phyloP scores from a whole-genome alignment of 1,284 basidiomycete genomes.

The Tilletia caries region DNA sequence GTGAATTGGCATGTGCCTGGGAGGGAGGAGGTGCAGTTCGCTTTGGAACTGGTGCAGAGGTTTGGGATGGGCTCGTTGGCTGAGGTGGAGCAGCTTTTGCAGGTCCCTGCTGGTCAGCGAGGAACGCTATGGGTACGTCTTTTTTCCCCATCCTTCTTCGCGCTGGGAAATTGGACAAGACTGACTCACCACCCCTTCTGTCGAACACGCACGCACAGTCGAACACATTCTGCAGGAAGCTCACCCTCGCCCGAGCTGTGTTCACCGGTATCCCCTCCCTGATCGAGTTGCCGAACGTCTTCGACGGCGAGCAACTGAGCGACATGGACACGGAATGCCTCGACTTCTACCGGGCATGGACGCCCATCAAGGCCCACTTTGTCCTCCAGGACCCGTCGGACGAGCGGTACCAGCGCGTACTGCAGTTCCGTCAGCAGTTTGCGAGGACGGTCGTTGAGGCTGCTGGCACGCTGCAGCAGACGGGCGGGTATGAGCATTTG shows the following conservation, averaged over 20 bases:
- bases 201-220: not conserved
- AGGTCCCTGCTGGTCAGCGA: not conserved
- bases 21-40: conserved; percentile 72
- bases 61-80: conserved; percentile 68
- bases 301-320: not conserved
- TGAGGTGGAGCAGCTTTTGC: conserved; percentile 64
- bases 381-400: conserved; percentile 71
- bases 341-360: not conserved
- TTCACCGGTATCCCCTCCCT: not conserved
- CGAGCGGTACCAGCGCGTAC: conserved; percentile 68
- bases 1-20: conserved; percentile 86
- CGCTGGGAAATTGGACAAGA: no score
- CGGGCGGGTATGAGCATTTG: conserved; percentile 78
- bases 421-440: conserved; percentile 65
- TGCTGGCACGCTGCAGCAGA: conserved; percentile 59
- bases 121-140: not conserved
- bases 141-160: no score
- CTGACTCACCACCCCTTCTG: no score
- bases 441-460: conserved; percentile 72
- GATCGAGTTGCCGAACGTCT: not conserved
- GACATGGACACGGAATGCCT: not conserved
- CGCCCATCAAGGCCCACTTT: conserved; percentile 62
- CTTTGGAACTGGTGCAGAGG: conserved; percentile 73
- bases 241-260: not conserved
- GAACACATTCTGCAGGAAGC: not conserved